Base-by-base conservation (phyloP, 1,284 basidiomycete species). In the Ustilago nuda region DNA sequence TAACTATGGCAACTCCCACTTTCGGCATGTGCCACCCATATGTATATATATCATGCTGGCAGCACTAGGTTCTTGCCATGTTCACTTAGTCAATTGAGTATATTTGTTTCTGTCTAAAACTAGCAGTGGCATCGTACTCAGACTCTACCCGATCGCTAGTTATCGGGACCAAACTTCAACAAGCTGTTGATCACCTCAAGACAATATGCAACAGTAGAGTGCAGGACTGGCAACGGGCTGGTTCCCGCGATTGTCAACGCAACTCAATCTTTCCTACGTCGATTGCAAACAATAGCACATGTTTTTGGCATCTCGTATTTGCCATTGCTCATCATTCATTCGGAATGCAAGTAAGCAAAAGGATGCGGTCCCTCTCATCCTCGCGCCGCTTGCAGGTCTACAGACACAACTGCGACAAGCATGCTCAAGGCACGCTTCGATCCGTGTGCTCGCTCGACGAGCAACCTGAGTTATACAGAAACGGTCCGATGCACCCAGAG, bases 181-280 rank as follows among this genome's bases (percentile, higher is more conserved):
- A 19, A 19, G 19, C 19, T 30, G 48, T 50, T 27, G 48, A 19
- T 48, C 45, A 48, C 23, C 45, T 23, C 7, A 15, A 41, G 39
- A 41, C 39, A 41, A 5, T 7, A 17, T n/a, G 39, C 39, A 41
- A 41, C 13, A n/a, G 54, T 27, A 41, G 39, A 11, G 13, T 56
- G 54, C 54, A 56, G 36, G 27, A 36, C 36, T 55, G 53, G 36
- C 53, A 19, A 56, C 39, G 39, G 54, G 54, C 23, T 12, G 17
- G 39, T 45, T 41, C 13, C 36, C 35, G 37, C 41, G 19, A 45
- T n/a, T 45, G 37, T 37, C 33, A 37, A 37, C 23, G 35, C 52
- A 54, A 19, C 39, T 39, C 39, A 56, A 43, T 3, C 30, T 19
- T 54, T 51, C 50, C 5, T 30, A 11, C 23, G 23, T 7, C 48